Percentiles rank a stretch among this genome's conserved stretches.
Conservation (phyloP, 106 monocot genomes). For the Dendrobium chrysotoxum region DNA sequence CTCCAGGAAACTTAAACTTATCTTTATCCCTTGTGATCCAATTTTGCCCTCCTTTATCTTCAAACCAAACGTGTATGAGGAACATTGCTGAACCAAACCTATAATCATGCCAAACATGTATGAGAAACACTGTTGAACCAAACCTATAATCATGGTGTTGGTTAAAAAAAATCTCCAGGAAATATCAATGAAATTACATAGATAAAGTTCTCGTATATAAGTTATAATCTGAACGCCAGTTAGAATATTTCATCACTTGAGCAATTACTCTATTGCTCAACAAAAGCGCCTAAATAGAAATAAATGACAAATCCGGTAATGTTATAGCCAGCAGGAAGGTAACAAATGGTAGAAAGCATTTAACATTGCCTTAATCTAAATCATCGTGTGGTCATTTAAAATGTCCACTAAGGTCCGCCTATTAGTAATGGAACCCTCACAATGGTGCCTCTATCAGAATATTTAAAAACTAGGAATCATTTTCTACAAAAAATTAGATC, state of each 20-base stretch:
- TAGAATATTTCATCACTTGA: background rate
- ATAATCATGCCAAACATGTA: conserved; percentile 36
- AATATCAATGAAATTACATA: background rate
- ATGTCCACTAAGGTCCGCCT: background rate
- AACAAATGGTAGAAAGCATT: background rate
- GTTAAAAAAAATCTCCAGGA: background rate
- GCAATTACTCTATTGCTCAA: background rate
- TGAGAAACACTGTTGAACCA: conserved; percentile 95
- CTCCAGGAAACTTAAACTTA: conserved; percentile 94
- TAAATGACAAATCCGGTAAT: background rate
- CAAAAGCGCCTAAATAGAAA: background rate
- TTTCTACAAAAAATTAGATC: no score
- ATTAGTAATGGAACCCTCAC: background rate
- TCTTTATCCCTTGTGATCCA: conserved; percentile 78
- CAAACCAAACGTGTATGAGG: conserved; percentile 80
- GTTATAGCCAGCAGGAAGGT: background rate
- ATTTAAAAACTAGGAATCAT: no score
- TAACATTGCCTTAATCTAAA: background rate
- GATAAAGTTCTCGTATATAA: background rate
- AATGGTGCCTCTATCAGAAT: background rate
- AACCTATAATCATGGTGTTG: conserved; percentile 32
- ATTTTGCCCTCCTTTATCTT: conserved; percentile 98
- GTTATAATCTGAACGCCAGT: background rate
- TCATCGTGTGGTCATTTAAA: background rate
- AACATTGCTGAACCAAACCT: conserved; percentile 97